Evolutionary conservation across 2,329 filamentous ascomycete species (phyloP), one percentile per base, ranked within the genome.

Genomic region (Arthrocladium fulminans): DNA sequence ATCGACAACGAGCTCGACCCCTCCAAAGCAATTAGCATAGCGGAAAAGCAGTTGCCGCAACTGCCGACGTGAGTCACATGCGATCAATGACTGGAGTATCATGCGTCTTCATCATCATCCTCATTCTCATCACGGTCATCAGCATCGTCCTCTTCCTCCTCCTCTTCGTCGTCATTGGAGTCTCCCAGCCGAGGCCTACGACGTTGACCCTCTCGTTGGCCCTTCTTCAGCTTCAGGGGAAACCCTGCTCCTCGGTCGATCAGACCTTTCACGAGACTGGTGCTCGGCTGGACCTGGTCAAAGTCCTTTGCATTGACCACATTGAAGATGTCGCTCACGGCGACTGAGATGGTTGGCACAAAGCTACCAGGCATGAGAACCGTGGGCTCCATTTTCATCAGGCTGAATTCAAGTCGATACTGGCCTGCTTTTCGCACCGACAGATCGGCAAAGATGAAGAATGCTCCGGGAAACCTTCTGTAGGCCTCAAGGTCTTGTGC

Each of bases 371-470:
- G 45, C 10, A 27, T 35, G 24, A 57, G 30, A 4, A 38, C 34
- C 10, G 17, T 35, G 3, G 47, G 23, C 12, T 53, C 54, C 47
- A 60, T 56, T 44, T 71, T 67, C 64, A 73, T 69, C 19, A 73
- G 63, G 9, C 62, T 63, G 54, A 73, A 73, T 29, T 69, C 65
- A 1, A 73, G 58, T 5, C 66, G 65, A 53, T 73, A 73, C 3
- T 65, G 47, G 0, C 71, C 71, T 17, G 68, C 66, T 6, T 65
- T 65, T 39, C 70, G 68, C 19, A 73, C 64, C 2, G 70, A 72
- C 1, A 73, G 62, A 53, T 73, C 70, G 1, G 69, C 62, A 45
- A 73, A 73, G 22, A 73, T 67, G 54, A 73, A 73, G 53, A 73
- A 73, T 1, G 65, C 63, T 17, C 67, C 64, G 3, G 69, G 68